Evolutionary conservation across 2,329 filamentous ascomycete species (phyloP).

Genomic region (Rugonectria rugulosa): DNA sequence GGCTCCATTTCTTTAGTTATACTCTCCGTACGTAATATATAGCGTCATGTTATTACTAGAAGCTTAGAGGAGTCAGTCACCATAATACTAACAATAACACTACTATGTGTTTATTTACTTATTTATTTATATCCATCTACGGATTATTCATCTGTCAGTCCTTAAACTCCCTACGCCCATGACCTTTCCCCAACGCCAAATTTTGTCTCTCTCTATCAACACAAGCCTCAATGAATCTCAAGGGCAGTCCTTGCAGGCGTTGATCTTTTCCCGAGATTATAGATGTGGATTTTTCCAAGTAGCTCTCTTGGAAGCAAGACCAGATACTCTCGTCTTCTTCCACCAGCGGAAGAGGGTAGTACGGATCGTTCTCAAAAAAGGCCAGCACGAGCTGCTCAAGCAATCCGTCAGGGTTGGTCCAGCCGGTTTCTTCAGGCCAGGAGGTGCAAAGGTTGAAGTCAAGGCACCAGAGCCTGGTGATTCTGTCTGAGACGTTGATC

Average conservation of each 20-base stretch:
- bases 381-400: slow-evolving; percentile 28
- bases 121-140: no score
- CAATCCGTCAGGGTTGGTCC: slow-evolving; percentile 14
- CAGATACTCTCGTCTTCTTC: slow-evolving; percentile 24
- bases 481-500: background rate
- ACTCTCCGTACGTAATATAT: no score
- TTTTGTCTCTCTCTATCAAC: background rate
- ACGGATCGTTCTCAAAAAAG: slow-evolving; percentile 37
- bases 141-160: no score
- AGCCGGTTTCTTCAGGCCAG: slow-evolving; percentile 23
- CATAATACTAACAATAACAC: no score
- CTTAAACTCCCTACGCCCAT: background rate
- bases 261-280: background rate
- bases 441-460: slow-evolving; percentile 33
- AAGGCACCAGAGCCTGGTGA: slow-evolving; percentile 21
- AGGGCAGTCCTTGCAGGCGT: background rate
- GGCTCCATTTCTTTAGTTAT: background rate
- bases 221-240: background rate
- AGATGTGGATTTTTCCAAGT: background rate
- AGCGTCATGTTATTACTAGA: no score
- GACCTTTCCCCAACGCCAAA: background rate
- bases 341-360: slow-evolving; percentile 31
- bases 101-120: no score
- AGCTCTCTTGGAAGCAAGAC: slow-evolving; percentile 15
- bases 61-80: no score